A percentile compares a stretch with the other conserved stretches of the same genome.
phyloP scores from a whole-genome alignment of 169 alveolate genomes.

The Cryptosporidium parvum region DNA sequence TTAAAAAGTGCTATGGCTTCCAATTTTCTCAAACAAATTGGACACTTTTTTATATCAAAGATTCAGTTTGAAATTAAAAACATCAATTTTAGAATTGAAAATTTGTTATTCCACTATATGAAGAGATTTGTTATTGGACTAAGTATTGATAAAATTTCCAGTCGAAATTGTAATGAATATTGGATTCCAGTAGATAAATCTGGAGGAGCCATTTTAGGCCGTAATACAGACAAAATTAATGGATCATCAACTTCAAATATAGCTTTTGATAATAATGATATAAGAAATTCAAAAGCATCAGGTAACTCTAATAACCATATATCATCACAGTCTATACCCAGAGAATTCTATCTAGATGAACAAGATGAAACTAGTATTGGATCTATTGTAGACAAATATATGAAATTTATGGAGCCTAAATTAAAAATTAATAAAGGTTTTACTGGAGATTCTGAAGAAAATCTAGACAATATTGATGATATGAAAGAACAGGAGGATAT shows the following conservation, averaged over 20 bases:
- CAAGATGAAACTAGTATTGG: not conserved
- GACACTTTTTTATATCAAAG: conserved; percentile 46
- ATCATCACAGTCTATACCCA: not conserved
- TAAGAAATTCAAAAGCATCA: not conserved
- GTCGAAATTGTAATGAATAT: conserved; percentile 55
- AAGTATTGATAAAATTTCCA: conserved; percentile 27
- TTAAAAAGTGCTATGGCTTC: conserved; percentile 56
- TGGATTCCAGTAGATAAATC: conserved; percentile 55
- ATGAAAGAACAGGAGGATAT: not conserved
- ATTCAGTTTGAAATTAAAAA: conserved; percentile 64
- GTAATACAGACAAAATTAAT: not conserved
- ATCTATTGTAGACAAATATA: conserved; percentile 4
- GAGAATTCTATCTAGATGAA: not conserved
- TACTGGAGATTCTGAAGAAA: not conserved
- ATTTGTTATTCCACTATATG: conserved; percentile 6
- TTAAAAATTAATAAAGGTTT: not conserved
- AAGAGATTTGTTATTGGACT: conserved; percentile 42
- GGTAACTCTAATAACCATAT: not conserved
- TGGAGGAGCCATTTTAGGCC: not conserved
- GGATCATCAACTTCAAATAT: too few relatives aligned
- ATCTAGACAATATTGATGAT: not conserved
- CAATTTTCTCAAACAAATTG: conserved; percentile 47
- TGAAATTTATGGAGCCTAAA: not conserved
- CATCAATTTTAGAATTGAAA: conserved; percentile 57
- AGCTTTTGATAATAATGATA: not conserved